phyloP scores from a whole-genome alignment of 352 stramenopile genomes.

The Globisporangium abappressorium region DNA sequence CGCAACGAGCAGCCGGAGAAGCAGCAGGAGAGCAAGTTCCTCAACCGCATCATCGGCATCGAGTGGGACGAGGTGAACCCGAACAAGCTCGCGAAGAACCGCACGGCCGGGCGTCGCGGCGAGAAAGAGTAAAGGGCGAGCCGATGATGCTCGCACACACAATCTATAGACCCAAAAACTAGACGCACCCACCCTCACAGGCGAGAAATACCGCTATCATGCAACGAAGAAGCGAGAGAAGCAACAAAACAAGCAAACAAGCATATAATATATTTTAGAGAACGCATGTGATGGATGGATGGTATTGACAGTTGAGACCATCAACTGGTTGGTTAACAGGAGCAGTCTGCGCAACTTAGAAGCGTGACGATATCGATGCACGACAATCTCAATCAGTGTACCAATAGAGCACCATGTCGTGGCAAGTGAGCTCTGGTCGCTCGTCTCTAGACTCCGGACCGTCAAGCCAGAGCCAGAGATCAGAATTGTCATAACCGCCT shows the following conservation, averaged over 20 bases:
- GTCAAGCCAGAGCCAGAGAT: background rate
- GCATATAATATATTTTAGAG: constrained; percentile 8
- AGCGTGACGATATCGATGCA: too few species aligned
- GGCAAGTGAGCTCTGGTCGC: background rate
- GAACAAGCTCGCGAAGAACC: constrained; percentile 60
- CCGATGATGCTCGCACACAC: constrained; percentile 3
- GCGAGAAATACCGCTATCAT: background rate
- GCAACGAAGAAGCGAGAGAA: background rate
- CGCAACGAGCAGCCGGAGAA: constrained; percentile 65
- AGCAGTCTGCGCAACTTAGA: background rate
- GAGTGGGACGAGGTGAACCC: constrained; percentile 90
- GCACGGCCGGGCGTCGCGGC: constrained; percentile 54
- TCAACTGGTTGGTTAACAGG: background rate
- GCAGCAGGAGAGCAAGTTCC: constrained; percentile 57
- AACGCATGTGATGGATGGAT: background rate
- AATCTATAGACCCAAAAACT: background rate
- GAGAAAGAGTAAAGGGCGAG: constrained; percentile 35
- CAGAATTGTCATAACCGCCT: background rate
- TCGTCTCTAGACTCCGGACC: background rate
- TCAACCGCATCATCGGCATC: constrained; percentile 80
- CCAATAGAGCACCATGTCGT: background rate
- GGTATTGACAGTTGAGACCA: background rate
- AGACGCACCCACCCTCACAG: background rate
- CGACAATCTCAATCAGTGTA: too few species aligned
- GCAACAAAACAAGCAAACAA: background rate